Evolutionary conservation across 2,329 filamentous ascomycete genomes (phyloP).

Genomic region (Fusarium tupiense): DNA sequence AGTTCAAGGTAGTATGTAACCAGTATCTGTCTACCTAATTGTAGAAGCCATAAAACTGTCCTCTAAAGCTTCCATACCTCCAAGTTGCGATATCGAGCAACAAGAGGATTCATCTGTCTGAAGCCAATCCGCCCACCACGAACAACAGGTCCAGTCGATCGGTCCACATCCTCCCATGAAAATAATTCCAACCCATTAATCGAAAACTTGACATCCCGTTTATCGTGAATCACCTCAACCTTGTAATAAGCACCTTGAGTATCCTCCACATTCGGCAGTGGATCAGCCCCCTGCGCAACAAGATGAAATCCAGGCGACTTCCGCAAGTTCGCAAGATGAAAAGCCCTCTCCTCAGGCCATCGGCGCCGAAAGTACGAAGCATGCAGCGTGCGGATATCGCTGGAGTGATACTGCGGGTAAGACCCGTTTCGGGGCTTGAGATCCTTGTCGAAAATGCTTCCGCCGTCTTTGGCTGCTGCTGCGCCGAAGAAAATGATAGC

Average conservation of each 20-base stretch:
- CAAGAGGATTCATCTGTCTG: conserved; percentile 37
- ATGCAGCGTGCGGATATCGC: conserved; percentile 38
- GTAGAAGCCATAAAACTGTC: accelerated
- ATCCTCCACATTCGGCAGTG: conserved; percentile 34
- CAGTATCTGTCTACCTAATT: accelerated
- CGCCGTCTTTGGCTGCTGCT: conserved; percentile 16
- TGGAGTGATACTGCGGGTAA: conserved; percentile 39
- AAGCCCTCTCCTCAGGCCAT: conserved; percentile 39
- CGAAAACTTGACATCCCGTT: conserved; percentile 25
- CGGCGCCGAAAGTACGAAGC: conserved; percentile 40
- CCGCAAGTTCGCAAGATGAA: conserved; percentile 36
- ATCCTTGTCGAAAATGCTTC: conserved; percentile 36
- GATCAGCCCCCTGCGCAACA: conserved; percentile 38
- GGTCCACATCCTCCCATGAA: conserved; percentile 32
- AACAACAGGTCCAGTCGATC: conserved; percentile 33
- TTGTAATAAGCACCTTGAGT: conserved; percentile 34
- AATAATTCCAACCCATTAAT: conserved; percentile 31
- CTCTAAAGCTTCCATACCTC: conserved; percentile 36
- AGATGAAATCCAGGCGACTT: conserved; percentile 40
- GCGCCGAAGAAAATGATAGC: conserved; percentile 42
- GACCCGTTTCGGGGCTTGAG: conserved; percentile 35
- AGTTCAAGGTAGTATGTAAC: accelerated
- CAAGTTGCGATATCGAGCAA: conserved; percentile 35
- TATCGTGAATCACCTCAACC: conserved; percentile 37
- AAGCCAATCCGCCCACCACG: conserved; percentile 33